Conservation (phyloP, 2,329 filamentous ascomycete species). For the Periconia sp. region DNA sequence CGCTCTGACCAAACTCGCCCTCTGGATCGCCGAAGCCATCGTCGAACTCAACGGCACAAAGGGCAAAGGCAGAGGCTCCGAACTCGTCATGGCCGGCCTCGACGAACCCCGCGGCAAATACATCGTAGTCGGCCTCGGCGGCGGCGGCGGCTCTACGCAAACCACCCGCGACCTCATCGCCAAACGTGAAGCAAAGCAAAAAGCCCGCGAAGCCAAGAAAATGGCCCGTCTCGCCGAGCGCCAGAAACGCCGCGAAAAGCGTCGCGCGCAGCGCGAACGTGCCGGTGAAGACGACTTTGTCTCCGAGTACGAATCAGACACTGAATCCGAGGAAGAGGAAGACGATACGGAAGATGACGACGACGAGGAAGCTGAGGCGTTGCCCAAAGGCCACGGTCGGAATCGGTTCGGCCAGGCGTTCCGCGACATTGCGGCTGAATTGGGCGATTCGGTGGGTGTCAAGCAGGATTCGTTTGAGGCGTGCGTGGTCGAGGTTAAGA, state of each 20-base stretch:
- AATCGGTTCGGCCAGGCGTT: constrained; percentile 96
- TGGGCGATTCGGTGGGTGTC: constrained; percentile 82
- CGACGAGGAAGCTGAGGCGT: constrained; percentile 59
- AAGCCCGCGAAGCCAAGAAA: constrained; percentile 50
- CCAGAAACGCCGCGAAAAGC: constrained; percentile 59
- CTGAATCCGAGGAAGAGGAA: constrained; percentile 42
- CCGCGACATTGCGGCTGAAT: constrained; percentile 91
- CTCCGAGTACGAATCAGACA: constrained; percentile 47
- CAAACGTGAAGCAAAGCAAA: constrained; percentile 67
- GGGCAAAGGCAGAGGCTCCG: constrained; percentile 72
- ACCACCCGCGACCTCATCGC: constrained; percentile 57
- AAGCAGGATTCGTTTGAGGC: constrained; percentile 96
- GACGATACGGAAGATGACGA: constrained; percentile 64
- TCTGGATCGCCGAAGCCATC: constrained; percentile 93
- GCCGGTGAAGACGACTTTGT: constrained; percentile 58
- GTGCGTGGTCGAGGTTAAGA: constrained; percentile 95
- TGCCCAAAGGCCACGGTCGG: constrained; percentile 69
- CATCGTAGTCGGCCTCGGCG: constrained; percentile 88
- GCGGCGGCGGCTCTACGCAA: constrained; percentile 65
- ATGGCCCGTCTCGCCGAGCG: constrained; percentile 63
- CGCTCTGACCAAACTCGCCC: constrained; percentile 86
- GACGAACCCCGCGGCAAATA: constrained; percentile 88
- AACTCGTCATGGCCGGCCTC: constrained; percentile 85
- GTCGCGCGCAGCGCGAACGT: constrained; percentile 41
- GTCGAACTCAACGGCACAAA: constrained; percentile 78